Percentiles rank a stretch among this genome's conserved stretches.
Evolutionary conservation across 2,329 filamentous ascomycete genomes (phyloP).

Genomic region (Fusarium bactridioides): DNA sequence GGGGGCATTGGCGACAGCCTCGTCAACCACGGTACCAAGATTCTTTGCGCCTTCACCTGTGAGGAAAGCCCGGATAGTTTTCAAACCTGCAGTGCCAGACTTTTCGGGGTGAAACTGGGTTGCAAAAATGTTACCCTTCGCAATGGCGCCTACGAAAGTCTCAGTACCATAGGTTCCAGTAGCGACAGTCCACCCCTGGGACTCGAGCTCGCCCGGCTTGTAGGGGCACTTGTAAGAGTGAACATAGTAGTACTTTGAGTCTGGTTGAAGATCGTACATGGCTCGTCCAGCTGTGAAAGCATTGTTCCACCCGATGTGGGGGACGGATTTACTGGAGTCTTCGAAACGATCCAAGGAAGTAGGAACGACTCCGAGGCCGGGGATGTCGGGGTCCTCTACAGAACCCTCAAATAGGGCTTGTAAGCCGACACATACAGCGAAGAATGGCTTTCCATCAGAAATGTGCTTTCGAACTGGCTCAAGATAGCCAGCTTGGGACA

Average conservation of each 20-base stretch:
- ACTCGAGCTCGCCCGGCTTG: constrained; percentile 74
- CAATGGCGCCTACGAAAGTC: constrained; percentile 90
- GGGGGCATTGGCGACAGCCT: constrained; percentile 15
- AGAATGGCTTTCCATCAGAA: constrained; percentile 90
- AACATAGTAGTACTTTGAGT: constrained; percentile 98
- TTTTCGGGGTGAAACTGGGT: constrained; percentile 99
- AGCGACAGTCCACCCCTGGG: constrained; percentile 89
- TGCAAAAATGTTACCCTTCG: constrained; percentile 83
- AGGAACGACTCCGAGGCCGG: constrained; percentile 80
- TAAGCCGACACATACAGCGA: constrained; percentile 95
- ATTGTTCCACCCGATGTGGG: constrained; percentile 98
- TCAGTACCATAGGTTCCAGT: constrained; percentile 88
- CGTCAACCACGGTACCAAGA: constrained; percentile 48
- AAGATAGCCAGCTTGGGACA: constrained; percentile 82
- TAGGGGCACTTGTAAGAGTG: constrained; percentile 93
- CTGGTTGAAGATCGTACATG: constrained; percentile 80
- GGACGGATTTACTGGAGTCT: constrained; percentile 83
- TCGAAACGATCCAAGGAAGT: constrained; percentile 78
- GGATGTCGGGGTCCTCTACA: constrained; percentile 74
- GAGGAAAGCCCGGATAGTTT: constrained; percentile 85
- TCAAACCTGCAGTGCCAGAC: constrained; percentile 86
- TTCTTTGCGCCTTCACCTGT: constrained; percentile 69
- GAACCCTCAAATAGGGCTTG: constrained; percentile 91
- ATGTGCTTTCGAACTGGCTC: constrained; percentile 86
- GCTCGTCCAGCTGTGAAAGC: constrained; percentile 68